Evolutionary conservation across 192 early-diverging fungal genomes (phyloP), one percentile per base, ranked within the genome.

Genomic region (Backusella psychrophila): DNA sequence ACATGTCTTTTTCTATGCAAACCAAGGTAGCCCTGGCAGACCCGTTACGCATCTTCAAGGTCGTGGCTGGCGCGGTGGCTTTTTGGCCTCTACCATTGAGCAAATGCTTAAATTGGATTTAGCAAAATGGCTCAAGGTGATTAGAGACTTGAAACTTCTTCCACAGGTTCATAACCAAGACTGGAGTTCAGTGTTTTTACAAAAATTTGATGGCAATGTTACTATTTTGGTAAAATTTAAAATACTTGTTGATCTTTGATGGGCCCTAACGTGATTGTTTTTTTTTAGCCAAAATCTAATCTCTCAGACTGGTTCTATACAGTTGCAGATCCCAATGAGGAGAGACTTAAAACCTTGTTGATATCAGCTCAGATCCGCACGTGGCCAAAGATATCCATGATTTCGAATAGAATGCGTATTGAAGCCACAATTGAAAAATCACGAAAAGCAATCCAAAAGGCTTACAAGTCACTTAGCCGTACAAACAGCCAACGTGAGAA

Each of bases 161-260:
- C 97, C 97, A 3, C 85, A 84, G 39, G 69, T 94, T 42, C 84
- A 93, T 73, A 86, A 88, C 63, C 93, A 92, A 66, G 94, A 97
- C 82, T 90, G 94, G 87, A 92, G 92, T 33, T 88, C 87, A 68
- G 82, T 98, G 4, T 97, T 92, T 89, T 82, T 96, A 72, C 97
- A 98, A 79, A 91, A 90, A 75, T 96, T 97, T 85, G 93, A 96
- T 69, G 97, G 96, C n/a, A 87, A 89, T 70, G 87, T 95, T 21
- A 98, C 95, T 0, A 93, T 98, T 53, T 78, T 95, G 68, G 85
- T 86, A 84, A 81, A 78, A 63, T 63, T 29, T 23, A 63, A 23
- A 63, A 29, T 63, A 66, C 1, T 39, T 66, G 63, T 29, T 39
- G 36, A 63, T 35, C 26, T 41, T n/a, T 75, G 14, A 49, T 12